phyloP scores from a whole-genome alignment of 129 eudicot genomes.

The Smallanthus sonchifolius region DNA sequence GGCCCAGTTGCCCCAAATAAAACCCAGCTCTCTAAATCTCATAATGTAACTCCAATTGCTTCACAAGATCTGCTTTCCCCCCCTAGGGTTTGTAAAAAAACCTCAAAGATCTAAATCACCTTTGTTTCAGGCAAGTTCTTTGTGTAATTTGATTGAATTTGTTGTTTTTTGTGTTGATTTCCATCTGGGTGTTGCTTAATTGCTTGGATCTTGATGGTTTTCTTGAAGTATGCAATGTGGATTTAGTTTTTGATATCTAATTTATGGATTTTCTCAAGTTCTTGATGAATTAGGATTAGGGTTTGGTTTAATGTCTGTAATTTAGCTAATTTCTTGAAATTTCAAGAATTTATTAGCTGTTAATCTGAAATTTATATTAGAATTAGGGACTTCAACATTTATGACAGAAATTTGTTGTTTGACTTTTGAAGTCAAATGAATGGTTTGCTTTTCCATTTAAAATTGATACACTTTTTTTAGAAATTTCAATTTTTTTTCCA shows the following conservation, averaged over 20 bases:
- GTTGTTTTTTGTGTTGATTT: background rate
- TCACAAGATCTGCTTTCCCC: constrained; percentile 40
- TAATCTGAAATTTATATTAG: background rate
- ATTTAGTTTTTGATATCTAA: background rate
- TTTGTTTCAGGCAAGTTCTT: constrained; percentile 20
- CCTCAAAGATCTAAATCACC: constrained; percentile 10
- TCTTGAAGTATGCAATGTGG: constrained; percentile 5
- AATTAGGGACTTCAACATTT: background rate
- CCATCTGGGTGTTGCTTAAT: constrained; percentile 11
- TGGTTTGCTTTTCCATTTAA: background rate
- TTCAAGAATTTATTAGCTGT: background rate
- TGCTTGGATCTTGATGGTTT: constrained; percentile 19
- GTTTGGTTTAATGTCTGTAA: constrained; percentile 3
- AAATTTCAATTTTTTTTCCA: background rate
- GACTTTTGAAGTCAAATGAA: constrained; percentile 13
- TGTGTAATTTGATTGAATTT: constrained; percentile 12
- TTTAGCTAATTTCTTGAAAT: background rate
- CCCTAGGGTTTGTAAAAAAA: background rate
- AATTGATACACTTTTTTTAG: background rate
- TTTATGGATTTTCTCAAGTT: constrained; percentile 3
- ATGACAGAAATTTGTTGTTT: background rate
- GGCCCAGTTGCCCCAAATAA: constrained; percentile 31
- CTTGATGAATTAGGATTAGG: constrained; percentile 22
- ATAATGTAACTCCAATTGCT: constrained; percentile 24
- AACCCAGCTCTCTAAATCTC: background rate